Conservation (phyloP, 306 rosid species). For the Ceratonia siliqua region DNA sequence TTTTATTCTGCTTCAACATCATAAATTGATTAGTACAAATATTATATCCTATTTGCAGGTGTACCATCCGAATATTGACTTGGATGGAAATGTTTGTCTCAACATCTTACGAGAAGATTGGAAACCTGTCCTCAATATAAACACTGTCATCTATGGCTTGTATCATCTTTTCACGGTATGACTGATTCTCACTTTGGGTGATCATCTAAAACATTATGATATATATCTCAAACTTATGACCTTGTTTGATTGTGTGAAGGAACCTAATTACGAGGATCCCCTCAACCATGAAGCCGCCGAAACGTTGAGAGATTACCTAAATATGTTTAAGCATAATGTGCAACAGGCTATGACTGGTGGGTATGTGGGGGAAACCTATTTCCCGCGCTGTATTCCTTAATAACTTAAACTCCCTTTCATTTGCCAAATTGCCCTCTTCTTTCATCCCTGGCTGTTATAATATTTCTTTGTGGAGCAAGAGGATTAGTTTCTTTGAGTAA, state of each 20-base stretch:
- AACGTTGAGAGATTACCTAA: conserved; percentile 81
- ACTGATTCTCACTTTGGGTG: background rate
- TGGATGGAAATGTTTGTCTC: conserved; percentile 96
- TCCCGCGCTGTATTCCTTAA: conserved; percentile 58
- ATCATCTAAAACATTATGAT: background rate
- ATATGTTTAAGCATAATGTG: conserved; percentile 77
- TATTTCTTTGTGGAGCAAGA: conserved; percentile 39
- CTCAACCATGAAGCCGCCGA: conserved; percentile 93
- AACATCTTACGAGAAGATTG: conserved; percentile 95
- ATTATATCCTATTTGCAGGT: conserved; percentile 48
- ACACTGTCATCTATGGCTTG: conserved; percentile 82
- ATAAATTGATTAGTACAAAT: conserved; percentile 12
- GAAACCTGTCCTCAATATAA: conserved; percentile 94
- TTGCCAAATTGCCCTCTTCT: conserved; percentile 46
- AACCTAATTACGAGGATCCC: conserved; percentile 93
- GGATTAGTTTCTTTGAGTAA: conserved; percentile 35
- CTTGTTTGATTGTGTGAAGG: conserved; percentile 46
- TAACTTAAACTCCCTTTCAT: conserved; percentile 29
- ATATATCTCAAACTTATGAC: background rate
- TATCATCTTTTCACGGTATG: conserved; percentile 87
- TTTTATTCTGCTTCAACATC: background rate
- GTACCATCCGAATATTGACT: conserved; percentile 94
- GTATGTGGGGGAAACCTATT: conserved; percentile 79
- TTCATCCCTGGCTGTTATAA: conserved; percentile 28
- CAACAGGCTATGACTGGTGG: conserved; percentile 96